Percentiles rank a stretch among this genome's conserved stretches.
Evolutionary conservation across 1,284 basidiomycete genomes (phyloP).

Genomic region (Spongiforma sp.): DNA sequence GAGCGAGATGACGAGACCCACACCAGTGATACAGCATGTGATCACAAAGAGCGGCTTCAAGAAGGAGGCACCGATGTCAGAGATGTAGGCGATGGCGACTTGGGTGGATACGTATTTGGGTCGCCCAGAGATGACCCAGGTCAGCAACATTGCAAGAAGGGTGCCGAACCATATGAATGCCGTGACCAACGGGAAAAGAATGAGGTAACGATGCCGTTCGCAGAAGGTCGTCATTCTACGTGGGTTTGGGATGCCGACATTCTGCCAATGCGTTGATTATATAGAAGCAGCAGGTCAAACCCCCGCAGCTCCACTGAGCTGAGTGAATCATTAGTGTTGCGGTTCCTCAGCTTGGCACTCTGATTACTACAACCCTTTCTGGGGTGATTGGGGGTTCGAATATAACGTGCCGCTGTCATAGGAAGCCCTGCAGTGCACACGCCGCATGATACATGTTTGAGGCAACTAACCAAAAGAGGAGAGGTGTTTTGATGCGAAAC

Average conservation of each 20-base stretch:
- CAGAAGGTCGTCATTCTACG: conserved; percentile 20
- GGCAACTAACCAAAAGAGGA: too few relatives aligned
- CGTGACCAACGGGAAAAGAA: conserved; percentile 64
- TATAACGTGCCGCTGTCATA: too few relatives aligned
- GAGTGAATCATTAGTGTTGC: neutral
- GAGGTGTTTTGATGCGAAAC: too few relatives aligned
- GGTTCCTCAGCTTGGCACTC: neutral
- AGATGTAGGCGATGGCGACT: conserved; percentile 70
- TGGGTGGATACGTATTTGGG: conserved; percentile 56
- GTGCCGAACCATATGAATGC: conserved; percentile 70
- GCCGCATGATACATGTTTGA: too few relatives aligned
- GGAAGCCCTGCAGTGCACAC: too few relatives aligned
- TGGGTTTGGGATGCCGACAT: neutral
- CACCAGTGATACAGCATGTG: conserved; percentile 63
- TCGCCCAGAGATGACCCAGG: conserved; percentile 58
- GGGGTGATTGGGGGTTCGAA: neutral
- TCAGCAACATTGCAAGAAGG: conserved; percentile 68
- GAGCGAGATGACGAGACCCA: conserved; percentile 64
- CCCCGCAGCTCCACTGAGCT: neutral
- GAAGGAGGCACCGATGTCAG: conserved; percentile 70
- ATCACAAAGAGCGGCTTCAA: conserved; percentile 76
- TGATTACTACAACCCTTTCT: conserved; percentile 1
- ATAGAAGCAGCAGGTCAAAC: conserved; percentile 8
- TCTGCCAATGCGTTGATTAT: conserved; percentile 4
- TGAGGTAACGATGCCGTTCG: conserved; percentile 56